Evolutionary conservation across 805 yeast species (phyloP).

Genomic region (Saturnispora dispora): DNA sequence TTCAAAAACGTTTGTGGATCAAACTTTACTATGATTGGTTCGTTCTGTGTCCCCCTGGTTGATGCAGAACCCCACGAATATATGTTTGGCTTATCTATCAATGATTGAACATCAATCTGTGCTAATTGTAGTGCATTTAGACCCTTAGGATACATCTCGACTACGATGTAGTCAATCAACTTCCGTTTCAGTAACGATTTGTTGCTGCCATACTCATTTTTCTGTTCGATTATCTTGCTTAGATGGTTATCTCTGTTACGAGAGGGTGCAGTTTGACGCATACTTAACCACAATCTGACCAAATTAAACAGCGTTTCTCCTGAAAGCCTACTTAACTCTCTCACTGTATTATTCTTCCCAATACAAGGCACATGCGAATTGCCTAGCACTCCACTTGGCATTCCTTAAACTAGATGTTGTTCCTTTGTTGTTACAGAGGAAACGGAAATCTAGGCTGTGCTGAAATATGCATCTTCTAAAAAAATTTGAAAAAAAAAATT

Average conservation of each 20-base stretch:
- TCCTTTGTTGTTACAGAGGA: not conserved
- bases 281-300: conserved; percentile 27
- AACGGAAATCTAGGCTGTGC: conserved; percentile 4
- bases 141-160: conserved; percentile 46
- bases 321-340: conserved; percentile 21
- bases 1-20: conserved; percentile 46
- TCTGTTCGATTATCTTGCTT: conserved; percentile 14
- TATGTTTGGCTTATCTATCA: conserved; percentile 48
- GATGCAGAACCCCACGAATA: conserved; percentile 42
- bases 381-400: conserved; percentile 23
- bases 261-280: conserved; percentile 24
- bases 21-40: conserved; percentile 14
- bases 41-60: conserved; percentile 28
- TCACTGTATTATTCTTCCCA: conserved; percentile 16
- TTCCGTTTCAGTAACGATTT: conserved; percentile 20
- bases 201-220: conserved; percentile 9
- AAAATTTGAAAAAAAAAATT: not conserved
- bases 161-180: conserved; percentile 37
- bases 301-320: conserved; percentile 25
- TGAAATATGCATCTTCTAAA: not conserved
- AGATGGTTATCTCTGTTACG: conserved; percentile 4
- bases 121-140: conserved; percentile 58
- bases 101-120: conserved; percentile 56
- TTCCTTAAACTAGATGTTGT: not conserved
- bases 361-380: conserved; percentile 28